Base-by-base conservation (phyloP, 225 moss, liverwort and hornwort genomes). In the Polytrichum commune region DNA sequence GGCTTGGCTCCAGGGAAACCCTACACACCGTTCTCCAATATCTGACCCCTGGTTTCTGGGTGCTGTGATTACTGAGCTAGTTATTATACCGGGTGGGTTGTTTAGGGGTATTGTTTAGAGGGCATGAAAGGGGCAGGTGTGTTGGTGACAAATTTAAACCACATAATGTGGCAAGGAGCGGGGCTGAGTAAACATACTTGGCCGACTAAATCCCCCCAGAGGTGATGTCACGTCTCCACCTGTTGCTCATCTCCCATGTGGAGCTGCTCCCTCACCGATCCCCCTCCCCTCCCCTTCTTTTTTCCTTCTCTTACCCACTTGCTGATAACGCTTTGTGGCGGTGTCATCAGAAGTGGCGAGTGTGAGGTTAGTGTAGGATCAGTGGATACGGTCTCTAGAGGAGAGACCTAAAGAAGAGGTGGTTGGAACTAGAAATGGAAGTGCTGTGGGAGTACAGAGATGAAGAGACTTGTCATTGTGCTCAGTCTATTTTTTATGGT, bases 151-250 rank as follows among this genome's bases (percentile, higher is more conserved):
- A 57, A 66, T 66, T 63, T 46, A 46, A 68, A 72, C 72, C 30
- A 35, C 65, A 38, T 26, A 38, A 53, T 70, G 66, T 75, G 66
- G 69, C 71, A 30, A 72, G 63, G 10, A 10, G 60, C 73, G 53
- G 69, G 16, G 60, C 69, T 26, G 24, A 69, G 72, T 58, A 72
- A 29, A 26, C 53, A 23, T 74, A 27, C 29, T 72, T 68, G 72
- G 68, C 67, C 29, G 23, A 62, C 54, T 62, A 20, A 53, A 26
- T 72, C 53, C 60, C 26, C 7, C 18, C 55, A 62, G 68, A 76
- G 69, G 73, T 66, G 69, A 55, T 76, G 69, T 69, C 33, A 65
- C 19, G 65, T 68, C 55, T 70, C 60, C 76, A 69, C 64, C 62
- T 61, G 69, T 65, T 18, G 26, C 26, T 68, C 55, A 29, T 75